Base-by-base conservation (phyloP, 768 basidiomycete genomes). In the Chlorophyllum brunneum region DNA sequence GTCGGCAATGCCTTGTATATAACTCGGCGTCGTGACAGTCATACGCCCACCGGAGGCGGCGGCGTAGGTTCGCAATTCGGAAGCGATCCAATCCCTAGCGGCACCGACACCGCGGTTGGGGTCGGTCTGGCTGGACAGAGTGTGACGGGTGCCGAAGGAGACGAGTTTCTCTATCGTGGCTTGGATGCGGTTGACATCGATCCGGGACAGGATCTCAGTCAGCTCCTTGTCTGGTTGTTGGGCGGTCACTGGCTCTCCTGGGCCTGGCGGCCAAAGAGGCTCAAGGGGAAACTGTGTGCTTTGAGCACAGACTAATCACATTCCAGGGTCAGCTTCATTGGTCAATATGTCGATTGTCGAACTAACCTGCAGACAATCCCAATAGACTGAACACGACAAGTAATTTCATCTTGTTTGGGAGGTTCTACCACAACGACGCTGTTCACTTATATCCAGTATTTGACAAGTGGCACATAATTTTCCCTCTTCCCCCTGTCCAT, bases 101-200 rank as follows among this genome's bases (percentile, higher is more conserved):
- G 79, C 80, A 37, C 79, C 79, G 33, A 82, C 78, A 0, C 79
- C 79, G 30, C 78, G 73, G 8, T 62, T 59, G 15, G 79, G 76
- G 58, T 80, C 73, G 4, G 78, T 79, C 62, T 80, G 78, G 58
- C 60, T 77, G 24, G 79, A 80, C 37, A 74, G 68, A 24, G 79
- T 81, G 64, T 74, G 70, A 8, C 79, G 71, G 16, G 79, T 82
- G 16, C 79, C 80, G 56, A 81, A 80, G 18, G 78, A 76, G 41
- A 76, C 75, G 30, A 82, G 77, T 59, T 78, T 78, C 40, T 62
- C 63, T 56, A 81, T 79, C 45, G 67, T 81, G 20, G 70, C 64
- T 54, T 77, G 54, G 47, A 81, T 73, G 23, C 75, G 72, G 13
- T 61, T 59, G 1, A 74, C 66, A 56, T 77, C 72, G 54, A 82